Evolutionary conservation across 1,284 basidiomycete genomes (phyloP).

Genomic region (Stygiomarasmius scandens): DNA sequence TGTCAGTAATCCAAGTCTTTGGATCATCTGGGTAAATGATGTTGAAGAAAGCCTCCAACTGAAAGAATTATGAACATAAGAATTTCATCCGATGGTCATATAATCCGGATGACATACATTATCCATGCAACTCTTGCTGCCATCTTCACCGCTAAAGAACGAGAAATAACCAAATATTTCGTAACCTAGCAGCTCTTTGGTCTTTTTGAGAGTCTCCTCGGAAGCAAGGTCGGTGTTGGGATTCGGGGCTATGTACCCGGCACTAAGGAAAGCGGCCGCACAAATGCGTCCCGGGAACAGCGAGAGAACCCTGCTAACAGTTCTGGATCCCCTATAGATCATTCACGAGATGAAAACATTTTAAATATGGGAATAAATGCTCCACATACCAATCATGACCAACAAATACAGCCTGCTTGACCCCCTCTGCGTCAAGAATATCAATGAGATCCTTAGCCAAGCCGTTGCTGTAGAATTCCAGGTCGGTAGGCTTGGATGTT

Average conservation of each 20-base stretch:
- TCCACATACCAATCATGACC: conserved; percentile 47
- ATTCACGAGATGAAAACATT: neutral
- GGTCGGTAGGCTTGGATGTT: conserved; percentile 39
- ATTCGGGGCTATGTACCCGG: conserved; percentile 23
- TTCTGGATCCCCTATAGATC: conserved; percentile 34
- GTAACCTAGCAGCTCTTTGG: conserved; percentile 33
- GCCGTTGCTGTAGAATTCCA: conserved; percentile 26
- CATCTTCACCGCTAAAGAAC: conserved; percentile 23
- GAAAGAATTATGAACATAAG: neutral
- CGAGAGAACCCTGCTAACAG: conserved; percentile 32
- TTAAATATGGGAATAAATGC: neutral
- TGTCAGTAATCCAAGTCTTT: conserved; percentile 25
- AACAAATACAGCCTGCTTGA: conserved; percentile 37
- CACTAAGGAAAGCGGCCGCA: conserved; percentile 28
- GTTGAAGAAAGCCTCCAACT: conserved; percentile 28
- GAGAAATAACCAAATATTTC: conserved; percentile 33
- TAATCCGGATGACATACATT: conserved; percentile 12
- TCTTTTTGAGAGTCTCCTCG: conserved; percentile 24
- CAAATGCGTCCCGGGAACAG: conserved; percentile 29
- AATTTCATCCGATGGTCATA: neutral
- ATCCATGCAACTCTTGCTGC: conserved; percentile 24
- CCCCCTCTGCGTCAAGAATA: conserved; percentile 42
- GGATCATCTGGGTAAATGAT: conserved; percentile 29
- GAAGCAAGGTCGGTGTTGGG: conserved; percentile 27
- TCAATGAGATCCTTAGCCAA: conserved; percentile 44